Evolutionary conservation across 78 protist species (phyloP), one percentile per base, ranked within the genome.

Genomic region (Mastigamoeba balamuthi): DNA sequence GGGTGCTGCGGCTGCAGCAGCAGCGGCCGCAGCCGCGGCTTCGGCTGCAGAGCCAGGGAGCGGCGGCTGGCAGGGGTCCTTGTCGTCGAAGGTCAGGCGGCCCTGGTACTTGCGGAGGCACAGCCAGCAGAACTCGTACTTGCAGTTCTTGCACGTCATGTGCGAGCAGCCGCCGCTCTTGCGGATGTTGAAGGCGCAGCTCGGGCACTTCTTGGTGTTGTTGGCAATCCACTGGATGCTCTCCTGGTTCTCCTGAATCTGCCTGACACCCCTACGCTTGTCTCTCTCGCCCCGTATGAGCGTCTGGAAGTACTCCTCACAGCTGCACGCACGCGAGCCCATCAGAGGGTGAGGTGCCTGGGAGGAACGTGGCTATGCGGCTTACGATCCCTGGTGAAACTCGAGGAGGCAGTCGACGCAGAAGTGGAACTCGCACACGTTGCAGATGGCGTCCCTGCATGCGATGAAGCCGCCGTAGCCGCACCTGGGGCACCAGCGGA

Each of bases 121-220:
- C 30, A 72, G 39, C 89, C 89, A 88, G 64, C 89, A 85, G 81
- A 83, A 85, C 28, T 85, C 84, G 35, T 48, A 42, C 23, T 58
- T 37, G 66, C 89, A 88, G 7, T 69, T 63, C 23, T 48, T 3
- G 41, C 92, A 88, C 1, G 67, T 75, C 40, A 88, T 81, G 42
- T 88, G 92, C 41, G 66, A 83, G 68, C 92, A 88, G 25, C 92
- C 92, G 37, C 87, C 89, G 58, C 80, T 80, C 77, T 88, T 88
- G 66, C 83, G 87, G 23, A 83, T 74, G 0, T 76, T 33, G 1
- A 43, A 72, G 1, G 17, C 2, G 48, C 92, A 88, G 40, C 63
- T 66, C 30, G 89, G 89, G 65, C 92, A 88, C 33, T 77, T 42
- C 4, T 70, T 66, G n/a, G 85, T 74, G 29, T 74, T 70, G 53